Evolutionary conservation across 495 filamentous ascomycete species (phyloP), one percentile per base, ranked within the genome.

Genomic region (Hypoxylon crocopeplum): DNA sequence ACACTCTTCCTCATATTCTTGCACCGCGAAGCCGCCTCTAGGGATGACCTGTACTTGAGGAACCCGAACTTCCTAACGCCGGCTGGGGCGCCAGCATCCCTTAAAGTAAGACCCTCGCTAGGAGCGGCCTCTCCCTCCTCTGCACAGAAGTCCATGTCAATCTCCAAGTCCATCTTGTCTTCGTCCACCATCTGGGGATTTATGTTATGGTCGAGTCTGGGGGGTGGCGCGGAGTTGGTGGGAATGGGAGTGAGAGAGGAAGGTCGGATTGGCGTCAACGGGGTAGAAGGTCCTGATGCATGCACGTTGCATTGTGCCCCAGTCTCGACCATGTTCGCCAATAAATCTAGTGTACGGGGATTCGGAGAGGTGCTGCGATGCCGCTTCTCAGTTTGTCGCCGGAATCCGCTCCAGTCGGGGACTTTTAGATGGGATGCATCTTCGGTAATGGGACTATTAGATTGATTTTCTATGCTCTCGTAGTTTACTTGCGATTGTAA

Each of bases 1-100:
- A 68, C 63, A 34, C 54, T 77, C 58, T 66, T 70, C 34, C 72
- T 74, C 59, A 78, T 71, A 25, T 77, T 77, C 30, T 69, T 70
- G 40, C 75, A 78, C 22, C 71, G 60, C 44, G 73, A 45, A 16
- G 75, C 77, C 12, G 70, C 75, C 37, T 79, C 77, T 6, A 69
- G 39, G 0, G 77, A 75, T 15, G 75, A 63, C 32, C 72, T 70
- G 37, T 74, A 79, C 20, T 65, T 69, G 3, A 77, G 60, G 37
- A 71, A 62, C 7, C 64, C 65, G 29, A 69, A 58, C 40, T 73
- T 76, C 19, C 69, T 64, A 33, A 77, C 58, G 25, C 75, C 72
- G 7, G 64, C 63, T 15, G 74, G 69, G 1, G 50, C 56, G 21
- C 64, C 52, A 3, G 69, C 63, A 25, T 63, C 54, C 0, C 72